Evolutionary conservation across 345 rosid species (phyloP), one percentile per base, ranked within the genome.

Genomic region (Gossypium arboreum): DNA sequence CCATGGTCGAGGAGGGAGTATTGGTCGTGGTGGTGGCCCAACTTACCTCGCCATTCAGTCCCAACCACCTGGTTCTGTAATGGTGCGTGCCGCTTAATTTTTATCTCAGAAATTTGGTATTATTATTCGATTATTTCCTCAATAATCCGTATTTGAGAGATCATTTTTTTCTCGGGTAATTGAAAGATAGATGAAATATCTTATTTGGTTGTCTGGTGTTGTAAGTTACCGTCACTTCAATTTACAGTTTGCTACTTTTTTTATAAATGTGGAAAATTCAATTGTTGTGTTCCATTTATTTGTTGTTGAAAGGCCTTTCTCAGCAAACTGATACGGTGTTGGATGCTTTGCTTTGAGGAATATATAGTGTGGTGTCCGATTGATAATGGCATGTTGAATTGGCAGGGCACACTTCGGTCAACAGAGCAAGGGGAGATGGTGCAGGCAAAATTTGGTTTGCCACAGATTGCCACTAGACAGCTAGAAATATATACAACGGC

Each of bases 381-480:
- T 24, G 50, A 67, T 58, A 24, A 10, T 29, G 8, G 29, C 8
- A 34, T 72, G 39, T 50, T 27, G n/a, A 74, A 48, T 75, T 79
- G 82, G 63, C 85, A 92, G 98, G 97, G 98, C 11, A 90, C 98
- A 48, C 87, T 94, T 39, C 84, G 98, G 66, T 94, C 98, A 4
- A 94, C 98, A 12, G 98, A 94, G 83, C 98, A 94, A 88, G 98
- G 97, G 74, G 98, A 94, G 86, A 94, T 94, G 98, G 97, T 94
- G 75, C 97, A 94, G 78, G 98, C 98, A 47, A 94, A 94, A 84
- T 94, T 94, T 80, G 98, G 98, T 59, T 83, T 94, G 80, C 93
- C 98, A 34, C 92, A 85, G 74, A 92, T 95, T 0, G 97, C 98
- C 9, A 92, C 92, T 48, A 88, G 98, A 62, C 98, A 94, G 76